Percentiles rank a stretch among this genome's conserved stretches.
Conservation (phyloP, 495 filamentous ascomycete species). For the Penicillium angulare region DNA sequence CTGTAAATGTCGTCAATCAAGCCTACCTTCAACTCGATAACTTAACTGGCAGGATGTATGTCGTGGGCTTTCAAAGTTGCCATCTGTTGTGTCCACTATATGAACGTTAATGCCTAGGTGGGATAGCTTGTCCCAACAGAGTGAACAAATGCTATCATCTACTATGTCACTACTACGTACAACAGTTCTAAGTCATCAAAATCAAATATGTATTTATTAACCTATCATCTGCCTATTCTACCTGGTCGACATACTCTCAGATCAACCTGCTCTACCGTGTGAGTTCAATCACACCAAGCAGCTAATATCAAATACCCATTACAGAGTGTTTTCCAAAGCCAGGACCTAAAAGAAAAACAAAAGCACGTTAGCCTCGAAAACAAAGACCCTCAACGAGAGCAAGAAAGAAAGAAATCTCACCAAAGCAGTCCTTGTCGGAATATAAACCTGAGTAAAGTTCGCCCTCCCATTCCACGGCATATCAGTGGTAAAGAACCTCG, state of each 20-base stretch:
- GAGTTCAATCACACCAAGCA: not conserved
- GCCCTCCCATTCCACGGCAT: slow-evolving; percentile 82
- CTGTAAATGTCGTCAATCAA: not conserved
- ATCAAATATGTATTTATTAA: not conserved
- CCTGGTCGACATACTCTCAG: not conserved
- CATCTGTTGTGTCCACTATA: no score
- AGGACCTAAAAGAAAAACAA: slow-evolving; percentile 52
- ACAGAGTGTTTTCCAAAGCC: slow-evolving; percentile 50
- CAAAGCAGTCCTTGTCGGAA: slow-evolving; percentile 80
- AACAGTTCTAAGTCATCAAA: no score
- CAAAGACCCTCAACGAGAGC: not conserved
- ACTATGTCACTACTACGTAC: no score
- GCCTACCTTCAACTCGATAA: no score
- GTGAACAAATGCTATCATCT: no score
- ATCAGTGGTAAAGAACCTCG: slow-evolving; percentile 86
- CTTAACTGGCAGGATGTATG: no score
- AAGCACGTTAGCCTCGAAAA: not conserved
- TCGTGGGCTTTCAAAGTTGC: no score
- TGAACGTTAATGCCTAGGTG: no score
- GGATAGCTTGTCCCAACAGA: no score
- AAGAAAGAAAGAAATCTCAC: slow-evolving; percentile 54
- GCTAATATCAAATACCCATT: slow-evolving; percentile 4
- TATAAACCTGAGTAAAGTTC: slow-evolving; percentile 92
- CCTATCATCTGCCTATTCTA: not conserved
- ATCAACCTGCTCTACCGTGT: not conserved